Conservation (phyloP, 2,329 filamentous ascomycete species). For the Colletotrichum brevisporum region DNA sequence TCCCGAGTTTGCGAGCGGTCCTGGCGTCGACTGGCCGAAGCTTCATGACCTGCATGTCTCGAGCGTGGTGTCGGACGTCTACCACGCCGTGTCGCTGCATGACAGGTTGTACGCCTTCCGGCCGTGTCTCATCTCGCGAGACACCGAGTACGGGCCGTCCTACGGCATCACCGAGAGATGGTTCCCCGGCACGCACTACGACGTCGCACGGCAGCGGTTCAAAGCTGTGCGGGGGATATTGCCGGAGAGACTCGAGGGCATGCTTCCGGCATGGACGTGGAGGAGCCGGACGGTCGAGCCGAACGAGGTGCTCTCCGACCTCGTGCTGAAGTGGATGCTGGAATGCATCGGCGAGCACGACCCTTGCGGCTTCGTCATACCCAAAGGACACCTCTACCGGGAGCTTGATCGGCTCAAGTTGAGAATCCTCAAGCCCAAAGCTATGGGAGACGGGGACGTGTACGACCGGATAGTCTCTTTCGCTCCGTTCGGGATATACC, state of each 20-base stretch:
- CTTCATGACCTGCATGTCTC: conserved; percentile 46
- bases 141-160: conserved; percentile 32
- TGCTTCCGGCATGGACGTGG: conserved; percentile 47
- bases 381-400: conserved; percentile 6
- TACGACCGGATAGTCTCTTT: conserved; percentile 23
- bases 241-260: conserved; percentile 43
- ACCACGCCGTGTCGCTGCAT: conserved; percentile 44
- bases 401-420: conserved; percentile 27
- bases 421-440: background rate
- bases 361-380: conserved; percentile 33
- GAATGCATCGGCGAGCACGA: conserved; percentile 36
- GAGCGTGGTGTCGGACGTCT: conserved; percentile 44
- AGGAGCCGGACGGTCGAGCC: conserved; percentile 42
- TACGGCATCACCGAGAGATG: conserved; percentile 42
- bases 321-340: conserved; percentile 44
- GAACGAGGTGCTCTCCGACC: conserved; percentile 43
- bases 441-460: conserved; percentile 24
- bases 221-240: conserved; percentile 39
- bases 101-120: conserved; percentile 43
- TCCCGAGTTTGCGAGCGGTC: conserved; percentile 42
- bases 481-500: conserved; percentile 10
- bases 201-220: conserved; percentile 43
- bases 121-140: conserved; percentile 40
- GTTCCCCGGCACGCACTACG: conserved; percentile 46
- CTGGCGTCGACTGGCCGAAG: conserved; percentile 45